Conservation (phyloP, 768 basidiomycete genomes). For the Terana coerulea region DNA sequence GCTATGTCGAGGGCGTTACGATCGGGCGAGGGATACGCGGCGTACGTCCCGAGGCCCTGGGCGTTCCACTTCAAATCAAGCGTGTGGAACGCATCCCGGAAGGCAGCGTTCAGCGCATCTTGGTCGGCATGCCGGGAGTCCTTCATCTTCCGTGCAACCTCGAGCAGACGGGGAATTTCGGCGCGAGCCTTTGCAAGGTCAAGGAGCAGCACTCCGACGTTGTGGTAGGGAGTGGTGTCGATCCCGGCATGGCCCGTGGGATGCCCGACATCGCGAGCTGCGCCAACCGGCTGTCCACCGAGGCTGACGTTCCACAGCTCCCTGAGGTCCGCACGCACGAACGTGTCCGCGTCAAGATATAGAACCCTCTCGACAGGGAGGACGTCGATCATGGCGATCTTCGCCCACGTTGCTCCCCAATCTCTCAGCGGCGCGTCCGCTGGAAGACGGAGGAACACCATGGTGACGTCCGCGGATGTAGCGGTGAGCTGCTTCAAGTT, state of each 20-base stretch:
- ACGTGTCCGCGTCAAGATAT: constrained; percentile 51
- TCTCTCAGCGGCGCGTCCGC: constrained; percentile 26
- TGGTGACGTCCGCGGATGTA: constrained; percentile 34
- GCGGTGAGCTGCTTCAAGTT: constrained; percentile 23
- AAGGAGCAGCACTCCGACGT: constrained; percentile 51
- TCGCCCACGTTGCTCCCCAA: constrained; percentile 42
- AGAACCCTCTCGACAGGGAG: constrained; percentile 48
- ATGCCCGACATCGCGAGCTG: constrained; percentile 44
- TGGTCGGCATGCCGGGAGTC: constrained; percentile 40
- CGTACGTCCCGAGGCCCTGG: constrained; percentile 55
- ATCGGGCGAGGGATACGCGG: constrained; percentile 30
- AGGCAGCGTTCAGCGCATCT: constrained; percentile 47
- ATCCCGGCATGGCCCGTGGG: constrained; percentile 42
- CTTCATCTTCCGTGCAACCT: constrained; percentile 23
- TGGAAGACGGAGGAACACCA: constrained; percentile 41
- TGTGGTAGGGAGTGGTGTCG: constrained; percentile 42
- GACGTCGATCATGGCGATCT: constrained; percentile 42
- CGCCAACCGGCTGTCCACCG: constrained; percentile 38
- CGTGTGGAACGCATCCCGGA: constrained; percentile 38
- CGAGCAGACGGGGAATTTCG: constrained; percentile 24
- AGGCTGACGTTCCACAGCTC: constrained; percentile 46
- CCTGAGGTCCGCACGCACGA: constrained; percentile 38
- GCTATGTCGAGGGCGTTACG: constrained; percentile 30
- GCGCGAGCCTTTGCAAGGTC: constrained; percentile 40
- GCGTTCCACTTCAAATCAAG: constrained; percentile 49